Evolutionary conservation across 257 asterid genomes (phyloP).

Genomic region (Coffea eugenioides): DNA sequence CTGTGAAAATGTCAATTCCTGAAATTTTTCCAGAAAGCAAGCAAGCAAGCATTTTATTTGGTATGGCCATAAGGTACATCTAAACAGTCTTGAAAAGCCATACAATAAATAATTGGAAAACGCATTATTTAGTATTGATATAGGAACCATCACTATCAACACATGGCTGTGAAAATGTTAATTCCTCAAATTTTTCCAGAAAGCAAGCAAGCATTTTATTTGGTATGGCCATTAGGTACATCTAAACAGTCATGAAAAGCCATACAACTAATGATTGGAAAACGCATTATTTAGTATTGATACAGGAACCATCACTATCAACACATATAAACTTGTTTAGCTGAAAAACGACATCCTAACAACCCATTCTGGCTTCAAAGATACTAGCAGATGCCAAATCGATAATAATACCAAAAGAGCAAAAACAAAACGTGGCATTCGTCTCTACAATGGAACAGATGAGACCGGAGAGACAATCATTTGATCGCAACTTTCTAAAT

Average conservation of each 20-base stretch:
- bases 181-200: too few species aligned
- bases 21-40: constrained; percentile 8
- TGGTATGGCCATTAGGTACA: neutral
- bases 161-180: neutral
- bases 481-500: neutral
- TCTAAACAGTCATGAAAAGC: neutral
- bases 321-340: neutral
- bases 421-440: neutral
- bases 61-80: neutral
- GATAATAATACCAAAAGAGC: neutral
- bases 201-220: neutral
- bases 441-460: neutral
- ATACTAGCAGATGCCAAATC: neutral
- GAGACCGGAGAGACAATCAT: neutral
- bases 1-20: constrained; percentile 13
- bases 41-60: neutral
- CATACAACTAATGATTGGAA: neutral
- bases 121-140: neutral
- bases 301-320: neutral
- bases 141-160: neutral
- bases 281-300: neutral
- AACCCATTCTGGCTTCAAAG: neutral
- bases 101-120: neutral
- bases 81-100: neutral
- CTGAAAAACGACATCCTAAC: neutral